Evolutionary conservation across 2,329 filamentous ascomycete genomes (phyloP), one percentile per base, ranked within the genome.

Genomic region (Apiospora saccharicola): DNA sequence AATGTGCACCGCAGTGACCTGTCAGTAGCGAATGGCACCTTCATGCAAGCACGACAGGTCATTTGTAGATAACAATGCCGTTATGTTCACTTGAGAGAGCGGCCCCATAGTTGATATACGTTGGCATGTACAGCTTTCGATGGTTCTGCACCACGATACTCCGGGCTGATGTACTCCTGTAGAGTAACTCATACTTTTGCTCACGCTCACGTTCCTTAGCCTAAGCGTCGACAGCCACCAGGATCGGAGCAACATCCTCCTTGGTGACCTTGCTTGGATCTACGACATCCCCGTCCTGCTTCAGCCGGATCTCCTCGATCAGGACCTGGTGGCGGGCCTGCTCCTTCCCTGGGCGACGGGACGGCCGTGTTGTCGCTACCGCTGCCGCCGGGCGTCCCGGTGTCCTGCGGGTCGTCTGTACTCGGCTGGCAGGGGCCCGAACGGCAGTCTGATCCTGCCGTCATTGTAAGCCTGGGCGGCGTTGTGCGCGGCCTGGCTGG

Each of bases 251-350:
- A 3, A 64, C 57, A 12, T 64, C 57, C 57, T 41, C 13, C 10
- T 41, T 12, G 34, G 19, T n/a, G 34, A 64, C 57, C 6, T n/a
- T 13, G 22, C 57, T 64, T 22, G 57, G 34, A 24, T 64, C 57
- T n/a, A 64, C 34, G 34, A 64, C 22, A 16, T 64, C 57, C 19
- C 34, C 57, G 12, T 34, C 57, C 57, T 64, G 57, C 34, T 64
- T 64, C 34, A 41, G 19, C 57, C 57, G 57, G 34, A 64, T 64
- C 57, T 41, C 57, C 57, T 64, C 57, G 7, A 64, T 41, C 19
- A 64, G n/a, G 57, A 12, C 57, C 57, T 41, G 57, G 8, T 64
- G 57, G 16, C 57, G 53, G 30, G 19, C 30, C 26, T 37, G 26
- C 30, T 61, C 53, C 16, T 30, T 30, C 53, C 30, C 19, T 61